phyloP scores from a whole-genome alignment of 306 rosid genomes.

The Castanea mollissima region DNA sequence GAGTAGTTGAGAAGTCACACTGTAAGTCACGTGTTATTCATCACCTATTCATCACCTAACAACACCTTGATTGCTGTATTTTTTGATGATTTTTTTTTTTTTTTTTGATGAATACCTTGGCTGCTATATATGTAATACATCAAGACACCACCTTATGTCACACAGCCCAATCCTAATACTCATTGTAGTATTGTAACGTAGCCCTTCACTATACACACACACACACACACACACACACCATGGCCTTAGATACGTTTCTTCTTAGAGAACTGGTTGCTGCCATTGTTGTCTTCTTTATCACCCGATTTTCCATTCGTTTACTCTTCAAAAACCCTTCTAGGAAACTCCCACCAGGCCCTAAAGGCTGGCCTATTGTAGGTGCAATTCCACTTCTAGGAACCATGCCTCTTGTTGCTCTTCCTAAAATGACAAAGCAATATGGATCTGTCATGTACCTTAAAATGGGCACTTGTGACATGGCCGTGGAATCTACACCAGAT shows the following conservation, averaged over 20 bases:
- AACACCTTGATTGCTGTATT: no score
- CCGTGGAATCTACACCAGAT: conserved; percentile 34
- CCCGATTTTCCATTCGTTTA: conserved; percentile 25
- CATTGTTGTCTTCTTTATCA: conserved; percentile 30
- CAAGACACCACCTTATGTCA: no score
- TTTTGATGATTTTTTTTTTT: no score
- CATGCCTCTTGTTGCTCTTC: conserved; percentile 48
- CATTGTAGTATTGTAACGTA: no score
- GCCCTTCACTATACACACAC: no score
- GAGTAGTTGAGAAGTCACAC: no score
- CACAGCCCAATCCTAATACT: no score
- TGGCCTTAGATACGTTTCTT: conserved; percentile 5
- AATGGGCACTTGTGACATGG: conserved; percentile 47
- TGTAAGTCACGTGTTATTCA: no score
- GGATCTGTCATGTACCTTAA: conserved; percentile 49
- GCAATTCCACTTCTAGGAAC: conserved; percentile 40
- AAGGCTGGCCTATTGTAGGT: conserved; percentile 52
- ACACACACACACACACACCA: background rate
- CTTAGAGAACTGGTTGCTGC: conserved; percentile 20
- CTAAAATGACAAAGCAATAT: conserved; percentile 33
- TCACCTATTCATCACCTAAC: no score
- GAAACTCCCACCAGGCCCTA: conserved; percentile 50
- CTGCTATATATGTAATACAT: no score
- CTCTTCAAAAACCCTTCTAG: background rate
- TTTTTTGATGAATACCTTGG: no score